Base-by-base conservation (phyloP, 495 filamentous ascomycete species). In the Aspergillus kassunensis region DNA sequence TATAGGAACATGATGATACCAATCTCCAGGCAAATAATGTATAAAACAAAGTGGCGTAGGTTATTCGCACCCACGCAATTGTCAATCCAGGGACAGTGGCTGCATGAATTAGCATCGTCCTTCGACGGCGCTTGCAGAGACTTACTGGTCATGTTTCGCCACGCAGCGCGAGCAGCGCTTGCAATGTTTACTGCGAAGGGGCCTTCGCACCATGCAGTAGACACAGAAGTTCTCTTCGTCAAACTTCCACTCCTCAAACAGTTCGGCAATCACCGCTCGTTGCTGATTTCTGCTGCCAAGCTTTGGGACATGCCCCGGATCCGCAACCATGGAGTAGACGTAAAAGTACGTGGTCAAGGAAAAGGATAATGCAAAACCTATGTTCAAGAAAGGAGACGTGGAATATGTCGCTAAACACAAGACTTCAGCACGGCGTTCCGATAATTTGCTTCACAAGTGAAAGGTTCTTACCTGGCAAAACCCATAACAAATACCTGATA, bases 1-100 rank as follows among this genome's bases (percentile, higher is more conserved):
- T 74, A 67, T 10, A 83, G 60, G 48, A 87, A 86, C 6, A 84
- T 54, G 11, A 88, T 54, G 47, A 97, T 85, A 23, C 89, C 89
- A 16, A 87, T 55, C 57, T 90, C 85, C 34, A 97, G 69, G 55
- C 71, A 86, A 16, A 90, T 66, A 27, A 97, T 77, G 63, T 96
- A 98, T 19, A 96, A 67, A 51, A 96, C 86, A 71, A 98, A 98
- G 61, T 97, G 95, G 4, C 93, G 84, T 58, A 95, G 85, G 63
- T 98, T 98, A 63, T 96, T 97, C 33, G 91, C 78, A 35, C 88
- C 93, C 33, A 98, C 81, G 63, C 93, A 98, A 70, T 96, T 97
- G 67, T 93, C 85, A 31, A 97, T 90, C 93, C 93, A 98, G 0
- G 93, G 93, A 60, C 93, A 98, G 65, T 98, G 93, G 60, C 92